A percentile compares a stretch with the other conserved stretches of the same genome.
Evolutionary conservation across 1,284 basidiomycete species (phyloP).

Genomic region (Pisolithus thermaeus): DNA sequence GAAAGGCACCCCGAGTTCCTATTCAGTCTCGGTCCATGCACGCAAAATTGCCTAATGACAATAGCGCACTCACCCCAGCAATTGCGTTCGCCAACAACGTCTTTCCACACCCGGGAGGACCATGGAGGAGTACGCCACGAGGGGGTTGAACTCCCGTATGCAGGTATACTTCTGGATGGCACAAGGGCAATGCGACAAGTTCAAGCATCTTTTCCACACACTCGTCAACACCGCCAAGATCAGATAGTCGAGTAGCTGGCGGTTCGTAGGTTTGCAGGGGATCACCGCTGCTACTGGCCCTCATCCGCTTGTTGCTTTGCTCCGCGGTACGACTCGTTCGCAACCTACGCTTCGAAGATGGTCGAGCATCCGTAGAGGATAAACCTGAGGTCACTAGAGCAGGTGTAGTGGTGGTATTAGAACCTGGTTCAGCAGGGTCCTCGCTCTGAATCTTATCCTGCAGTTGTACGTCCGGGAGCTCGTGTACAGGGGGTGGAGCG

Average conservation of each 20-base stretch:
- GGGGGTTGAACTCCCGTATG: conserved; percentile 92
- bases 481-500: conserved; percentile 25
- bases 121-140: conserved; percentile 90
- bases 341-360: conserved; percentile 51
- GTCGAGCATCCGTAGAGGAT: conserved; percentile 16
- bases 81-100: conserved; percentile 89
- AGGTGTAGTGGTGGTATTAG: background rate
- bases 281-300: conserved; percentile 13
- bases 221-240: conserved; percentile 82
- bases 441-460: conserved; percentile 3
- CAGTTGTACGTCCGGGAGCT: conserved; percentile 13
- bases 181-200: conserved; percentile 90
- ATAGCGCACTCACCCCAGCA: conserved; percentile 68
- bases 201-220: conserved; percentile 94
- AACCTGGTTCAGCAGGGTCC: conserved; percentile 7
- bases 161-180: conserved; percentile 93
- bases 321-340: conserved; percentile 44
- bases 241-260: conserved; percentile 68
- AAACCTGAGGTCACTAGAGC: conserved; percentile 12
- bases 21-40: conserved; percentile 2
- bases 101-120: conserved; percentile 96
- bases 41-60: background rate
- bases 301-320: conserved; percentile 52
- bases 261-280: conserved; percentile 54
- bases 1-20: conserved; percentile 91